Evolutionary conservation across 2,329 filamentous ascomycete genomes (phyloP).

Genomic region (Cytospora chrysosperma): DNA sequence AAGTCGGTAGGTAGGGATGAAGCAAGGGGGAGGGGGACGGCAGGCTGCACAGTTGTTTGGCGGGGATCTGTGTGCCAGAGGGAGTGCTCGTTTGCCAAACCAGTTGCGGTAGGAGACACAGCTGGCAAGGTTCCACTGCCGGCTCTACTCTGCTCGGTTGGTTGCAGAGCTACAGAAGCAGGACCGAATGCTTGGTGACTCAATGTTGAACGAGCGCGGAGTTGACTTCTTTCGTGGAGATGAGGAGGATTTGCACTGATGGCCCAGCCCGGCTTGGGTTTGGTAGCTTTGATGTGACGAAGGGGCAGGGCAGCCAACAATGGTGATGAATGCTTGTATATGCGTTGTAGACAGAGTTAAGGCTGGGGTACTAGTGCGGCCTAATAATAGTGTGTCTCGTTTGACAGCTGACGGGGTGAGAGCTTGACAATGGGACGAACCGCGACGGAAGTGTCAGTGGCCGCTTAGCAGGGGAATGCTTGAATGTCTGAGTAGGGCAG

Average conservation of each 20-base stretch:
- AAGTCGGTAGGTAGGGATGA: constrained; percentile 15
- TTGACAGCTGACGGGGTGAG: background rate
- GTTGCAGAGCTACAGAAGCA: constrained; percentile 7
- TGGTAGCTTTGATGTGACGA: background rate
- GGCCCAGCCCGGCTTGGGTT: background rate
- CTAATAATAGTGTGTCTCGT: constrained; percentile 8
- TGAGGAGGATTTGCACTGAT: background rate
- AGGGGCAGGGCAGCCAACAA: background rate
- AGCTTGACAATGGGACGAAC: constrained; percentile 11
- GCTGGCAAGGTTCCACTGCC: constrained; percentile 10
- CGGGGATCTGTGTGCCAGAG: constrained; percentile 6
- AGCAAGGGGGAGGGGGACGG: constrained; percentile 17
- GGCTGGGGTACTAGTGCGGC: background rate
- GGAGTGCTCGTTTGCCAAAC: background rate
- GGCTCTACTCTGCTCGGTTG: constrained; percentile 6
- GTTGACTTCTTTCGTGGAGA: background rate
- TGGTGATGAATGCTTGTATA: constrained; percentile 7
- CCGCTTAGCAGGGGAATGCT: constrained; percentile 15
- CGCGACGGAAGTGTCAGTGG: constrained; percentile 4
- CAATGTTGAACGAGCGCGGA: background rate
- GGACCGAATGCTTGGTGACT: background rate
- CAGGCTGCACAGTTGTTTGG: constrained; percentile 13
- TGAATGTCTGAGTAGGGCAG: constrained; percentile 4
- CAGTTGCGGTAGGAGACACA: constrained; percentile 1
- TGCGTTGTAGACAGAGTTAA: background rate